phyloP scores from a whole-genome alignment of 257 asterid species.

The Solanum tacnaense region DNA sequence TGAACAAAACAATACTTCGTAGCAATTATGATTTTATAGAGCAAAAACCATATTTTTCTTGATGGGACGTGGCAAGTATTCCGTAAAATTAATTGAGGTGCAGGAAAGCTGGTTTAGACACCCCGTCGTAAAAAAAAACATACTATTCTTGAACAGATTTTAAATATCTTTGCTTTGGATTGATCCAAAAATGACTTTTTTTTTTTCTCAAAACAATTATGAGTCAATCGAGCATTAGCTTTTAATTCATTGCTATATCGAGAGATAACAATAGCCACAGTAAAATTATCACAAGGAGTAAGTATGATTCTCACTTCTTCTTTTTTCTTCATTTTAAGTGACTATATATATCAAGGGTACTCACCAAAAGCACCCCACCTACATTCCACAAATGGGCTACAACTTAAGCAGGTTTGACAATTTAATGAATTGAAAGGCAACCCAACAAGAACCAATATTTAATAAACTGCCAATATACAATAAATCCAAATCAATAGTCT shows the following conservation, averaged over 20 bases:
- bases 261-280: not conserved
- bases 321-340: not conserved
- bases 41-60: not conserved
- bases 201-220: not conserved
- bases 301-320: not conserved
- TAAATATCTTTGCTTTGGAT: not conserved
- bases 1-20: not conserved
- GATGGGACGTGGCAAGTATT: not conserved
- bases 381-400: not conserved
- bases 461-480: not conserved
- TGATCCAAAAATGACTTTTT: not conserved
- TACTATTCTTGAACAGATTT: no score
- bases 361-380: not conserved
- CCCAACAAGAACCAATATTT: not conserved
- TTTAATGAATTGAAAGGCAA: not conserved
- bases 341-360: not conserved
- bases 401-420: not conserved
- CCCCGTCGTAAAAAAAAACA: no score
- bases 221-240: not conserved
- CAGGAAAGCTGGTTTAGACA: accelerated
- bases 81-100: not conserved
- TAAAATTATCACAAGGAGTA: not conserved
- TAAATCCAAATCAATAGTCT: not conserved
- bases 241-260: not conserved
- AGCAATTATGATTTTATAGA: not conserved